phyloP scores from a whole-genome alignment of 192 early-diverging fungal genomes.

The Backusella australiensis region DNA sequence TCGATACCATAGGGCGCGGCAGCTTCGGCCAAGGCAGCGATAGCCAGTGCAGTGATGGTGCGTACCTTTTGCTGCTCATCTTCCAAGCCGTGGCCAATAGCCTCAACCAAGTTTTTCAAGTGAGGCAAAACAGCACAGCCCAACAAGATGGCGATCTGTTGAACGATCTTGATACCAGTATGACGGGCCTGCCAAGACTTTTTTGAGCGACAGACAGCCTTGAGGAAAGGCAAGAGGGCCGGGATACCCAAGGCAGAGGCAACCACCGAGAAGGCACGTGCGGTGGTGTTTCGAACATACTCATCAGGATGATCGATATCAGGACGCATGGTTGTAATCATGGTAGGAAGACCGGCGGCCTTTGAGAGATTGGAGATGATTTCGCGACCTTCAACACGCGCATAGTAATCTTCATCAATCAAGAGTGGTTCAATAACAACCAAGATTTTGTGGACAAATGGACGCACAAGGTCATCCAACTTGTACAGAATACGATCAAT shows the following conservation, averaged over 20 bases:
- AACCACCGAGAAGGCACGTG: slow-evolving; percentile 96
- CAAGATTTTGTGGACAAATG: slow-evolving; percentile 98
- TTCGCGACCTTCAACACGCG: slow-evolving; percentile 94
- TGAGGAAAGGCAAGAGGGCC: slow-evolving; percentile 90
- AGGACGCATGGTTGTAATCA: slow-evolving; percentile 99
- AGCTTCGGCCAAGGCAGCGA: slow-evolving; percentile 94
- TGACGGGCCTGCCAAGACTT: slow-evolving; percentile 99
- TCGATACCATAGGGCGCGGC: slow-evolving; percentile 99
- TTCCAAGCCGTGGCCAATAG: slow-evolving; percentile 85
- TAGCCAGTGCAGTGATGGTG: slow-evolving; percentile 91
- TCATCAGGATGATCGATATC: slow-evolving; percentile 98
- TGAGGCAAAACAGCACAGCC: slow-evolving; percentile 96
- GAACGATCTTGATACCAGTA: slow-evolving; percentile 96
- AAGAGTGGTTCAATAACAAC: slow-evolving; percentile 97
- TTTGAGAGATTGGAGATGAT: slow-evolving; percentile 98
- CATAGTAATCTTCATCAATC: slow-evolving; percentile 98
- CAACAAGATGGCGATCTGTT: slow-evolving; percentile 94
- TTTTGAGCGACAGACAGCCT: slow-evolving; percentile 91
- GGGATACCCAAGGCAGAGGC: slow-evolving; percentile 96
- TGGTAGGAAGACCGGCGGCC: slow-evolving; percentile 94
- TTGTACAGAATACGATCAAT: slow-evolving; percentile 96
- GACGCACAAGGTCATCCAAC: slow-evolving; percentile 93
- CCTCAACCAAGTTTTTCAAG: slow-evolving; percentile 87
- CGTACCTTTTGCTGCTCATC: slow-evolving; percentile 98
- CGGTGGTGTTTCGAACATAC: slow-evolving; percentile 97